These are phyloP conservation scores for Rhododendron griersonianum DNA, from an alignment of 148 eudicot genomes.

Conservation along the genomic window DNA sequence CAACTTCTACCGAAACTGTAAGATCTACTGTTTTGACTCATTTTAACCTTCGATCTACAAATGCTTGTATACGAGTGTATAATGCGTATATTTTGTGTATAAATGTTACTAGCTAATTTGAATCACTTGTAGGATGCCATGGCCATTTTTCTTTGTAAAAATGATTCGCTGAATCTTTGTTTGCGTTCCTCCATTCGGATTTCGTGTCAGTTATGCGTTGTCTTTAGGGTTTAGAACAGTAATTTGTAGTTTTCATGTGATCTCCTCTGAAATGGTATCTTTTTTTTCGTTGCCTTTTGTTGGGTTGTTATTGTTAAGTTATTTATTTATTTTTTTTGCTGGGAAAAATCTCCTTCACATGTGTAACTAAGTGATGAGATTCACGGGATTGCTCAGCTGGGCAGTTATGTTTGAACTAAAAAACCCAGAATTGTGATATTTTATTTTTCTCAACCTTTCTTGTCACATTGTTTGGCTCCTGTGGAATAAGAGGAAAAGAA, in stretches of 20 bases:
- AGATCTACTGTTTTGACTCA: neutral
- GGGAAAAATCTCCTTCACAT: neutral
- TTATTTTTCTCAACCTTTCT: neutral
- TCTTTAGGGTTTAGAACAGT: neutral
- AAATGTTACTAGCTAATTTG: neutral
- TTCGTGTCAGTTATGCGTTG: neutral
- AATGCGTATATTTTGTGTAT: neutral
- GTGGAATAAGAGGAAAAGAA: neutral
- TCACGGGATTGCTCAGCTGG: neutral
- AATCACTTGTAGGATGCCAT: neutral
- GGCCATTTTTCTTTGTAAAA: neutral
- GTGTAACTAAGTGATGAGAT: neutral
- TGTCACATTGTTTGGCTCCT: neutral
- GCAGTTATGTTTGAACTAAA: neutral
- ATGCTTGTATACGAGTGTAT: too few relatives aligned
- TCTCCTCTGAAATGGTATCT: neutral
- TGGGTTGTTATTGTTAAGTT: neutral
- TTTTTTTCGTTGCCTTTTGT: neutral
- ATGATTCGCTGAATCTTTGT: neutral
- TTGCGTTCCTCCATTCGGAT: neutral
- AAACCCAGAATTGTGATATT: neutral
- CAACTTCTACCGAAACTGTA: slow-evolving; percentile 18
- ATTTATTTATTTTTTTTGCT: neutral
- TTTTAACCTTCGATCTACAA: neutral
- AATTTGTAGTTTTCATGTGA: neutral